Conservation (phyloP, 768 basidiomycete species). For the Amanita brunnescens region DNA sequence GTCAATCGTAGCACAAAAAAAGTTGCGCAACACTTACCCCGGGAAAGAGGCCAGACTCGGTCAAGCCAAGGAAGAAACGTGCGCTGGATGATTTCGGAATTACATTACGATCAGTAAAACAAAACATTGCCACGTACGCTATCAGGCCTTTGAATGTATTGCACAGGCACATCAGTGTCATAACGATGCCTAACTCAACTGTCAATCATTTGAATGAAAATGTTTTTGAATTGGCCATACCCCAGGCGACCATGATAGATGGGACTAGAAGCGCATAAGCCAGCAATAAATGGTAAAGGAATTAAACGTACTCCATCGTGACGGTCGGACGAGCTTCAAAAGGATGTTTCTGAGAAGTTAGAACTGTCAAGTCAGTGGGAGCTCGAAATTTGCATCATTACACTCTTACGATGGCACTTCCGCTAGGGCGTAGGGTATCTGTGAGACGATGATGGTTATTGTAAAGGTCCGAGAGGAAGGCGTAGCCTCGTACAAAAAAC, state of each 20-base stretch:
- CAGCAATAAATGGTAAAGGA: neutral
- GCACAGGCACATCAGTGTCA: constrained; percentile 22
- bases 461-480: neutral
- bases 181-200: constrained; percentile 14
- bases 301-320: constrained; percentile 18
- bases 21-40: constrained; percentile 20
- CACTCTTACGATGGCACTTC: constrained; percentile 21
- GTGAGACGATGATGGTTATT: neutral
- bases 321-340: constrained; percentile 19
- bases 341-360: constrained; percentile 15
- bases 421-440: constrained; percentile 21
- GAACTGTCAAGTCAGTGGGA: neutral
- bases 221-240: neutral
- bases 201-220: neutral
- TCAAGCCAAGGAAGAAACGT: constrained; percentile 31
- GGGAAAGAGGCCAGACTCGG: constrained; percentile 31
- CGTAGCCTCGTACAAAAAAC: constrained; percentile 15
- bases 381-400: neutral
- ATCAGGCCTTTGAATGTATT: constrained; percentile 18
- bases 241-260: constrained; percentile 21
- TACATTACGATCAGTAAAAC: neutral
- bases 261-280: constrained; percentile 12
- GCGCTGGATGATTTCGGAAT: constrained; percentile 15
- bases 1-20: neutral
- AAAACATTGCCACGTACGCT: constrained; percentile 9